Conservation (phyloP, 148 eudicot genomes). For the Fagopyrum esculentum region DNA sequence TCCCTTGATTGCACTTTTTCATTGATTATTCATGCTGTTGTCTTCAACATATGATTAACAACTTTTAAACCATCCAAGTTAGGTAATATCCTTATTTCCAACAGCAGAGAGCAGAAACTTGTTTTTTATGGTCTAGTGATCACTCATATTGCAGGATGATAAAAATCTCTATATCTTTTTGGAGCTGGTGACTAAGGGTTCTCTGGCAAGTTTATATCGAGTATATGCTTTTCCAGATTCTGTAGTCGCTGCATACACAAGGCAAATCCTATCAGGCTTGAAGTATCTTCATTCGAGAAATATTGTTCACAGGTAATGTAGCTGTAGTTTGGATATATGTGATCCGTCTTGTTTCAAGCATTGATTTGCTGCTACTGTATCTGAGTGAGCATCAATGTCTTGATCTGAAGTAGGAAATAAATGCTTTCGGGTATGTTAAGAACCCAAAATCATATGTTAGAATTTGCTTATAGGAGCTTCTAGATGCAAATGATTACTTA, state of each 20-base stretch:
- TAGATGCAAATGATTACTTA: no score
- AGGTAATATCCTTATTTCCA: neutral
- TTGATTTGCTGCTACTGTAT: neutral
- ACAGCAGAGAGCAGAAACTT: neutral
- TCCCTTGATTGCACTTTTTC: neutral
- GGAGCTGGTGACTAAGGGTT: conserved; percentile 83
- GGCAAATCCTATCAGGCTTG: conserved; percentile 88
- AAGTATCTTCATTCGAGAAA: conserved; percentile 85
- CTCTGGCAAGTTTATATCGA: conserved; percentile 65
- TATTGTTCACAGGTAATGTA: conserved; percentile 77
- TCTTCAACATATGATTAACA: neutral
- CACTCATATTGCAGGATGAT: conserved; percentile 48
- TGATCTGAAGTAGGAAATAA: neutral
- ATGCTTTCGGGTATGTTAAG: neutral
- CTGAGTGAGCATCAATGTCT: neutral
- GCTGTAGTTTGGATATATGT: conserved; percentile 1
- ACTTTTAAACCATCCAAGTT: neutral
- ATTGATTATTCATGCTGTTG: neutral
- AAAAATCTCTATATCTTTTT: conserved; percentile 80
- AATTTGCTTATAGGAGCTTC: no score
- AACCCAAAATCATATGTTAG: no score
- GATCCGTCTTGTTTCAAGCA: neutral
- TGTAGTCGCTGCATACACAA: conserved; percentile 68
- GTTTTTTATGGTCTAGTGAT: neutral
- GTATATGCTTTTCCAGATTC: conserved; percentile 62